A percentile compares a stretch with the other conserved stretches of the same genome.
Conservation (phyloP, 1,139 yeast genomes). For the Debaryomyces sp. region DNA sequence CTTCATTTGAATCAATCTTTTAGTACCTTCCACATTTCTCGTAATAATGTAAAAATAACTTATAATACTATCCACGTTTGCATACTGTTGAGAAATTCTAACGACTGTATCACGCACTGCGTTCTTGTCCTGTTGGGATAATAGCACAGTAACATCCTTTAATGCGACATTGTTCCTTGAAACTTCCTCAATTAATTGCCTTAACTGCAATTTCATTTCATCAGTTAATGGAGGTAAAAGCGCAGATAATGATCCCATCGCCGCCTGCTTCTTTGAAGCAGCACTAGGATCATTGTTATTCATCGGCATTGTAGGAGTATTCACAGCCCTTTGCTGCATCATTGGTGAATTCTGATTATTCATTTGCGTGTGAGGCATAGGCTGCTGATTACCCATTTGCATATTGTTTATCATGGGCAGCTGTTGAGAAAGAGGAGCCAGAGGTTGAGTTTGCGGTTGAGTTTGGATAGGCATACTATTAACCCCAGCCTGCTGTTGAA, state of each 20-base stretch:
- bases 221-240: constrained; percentile 45
- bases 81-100: constrained; percentile 62
- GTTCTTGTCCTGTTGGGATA: constrained; percentile 65
- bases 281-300: constrained; percentile 11
- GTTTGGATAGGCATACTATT: constrained; percentile 11
- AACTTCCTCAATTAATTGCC: constrained; percentile 69
- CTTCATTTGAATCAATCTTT: constrained; percentile 75
- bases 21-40: constrained; percentile 73
- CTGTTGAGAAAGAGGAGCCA: constrained; percentile 16
- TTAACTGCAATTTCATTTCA: constrained; percentile 52
- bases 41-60: constrained; percentile 79
- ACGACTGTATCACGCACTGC: constrained; percentile 61
- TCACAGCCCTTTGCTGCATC: constrained; percentile 23
- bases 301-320: constrained; percentile 10
- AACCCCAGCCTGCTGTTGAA: constrained; percentile 16
- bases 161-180: constrained; percentile 65
- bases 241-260: constrained; percentile 16
- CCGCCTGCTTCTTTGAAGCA: constrained; percentile 6
- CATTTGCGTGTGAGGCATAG: constrained; percentile 23
- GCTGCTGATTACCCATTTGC: constrained; percentile 19
- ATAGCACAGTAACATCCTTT: constrained; percentile 62
- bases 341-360: constrained; percentile 24
- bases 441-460: constrained; percentile 16
- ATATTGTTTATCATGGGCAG: constrained; percentile 28
- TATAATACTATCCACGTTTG: constrained; percentile 72